Evolutionary conservation across 2,329 filamentous ascomycete species (phyloP), one percentile per base, ranked within the genome.

Genomic region (Arthrobotrys musiformis): DNA sequence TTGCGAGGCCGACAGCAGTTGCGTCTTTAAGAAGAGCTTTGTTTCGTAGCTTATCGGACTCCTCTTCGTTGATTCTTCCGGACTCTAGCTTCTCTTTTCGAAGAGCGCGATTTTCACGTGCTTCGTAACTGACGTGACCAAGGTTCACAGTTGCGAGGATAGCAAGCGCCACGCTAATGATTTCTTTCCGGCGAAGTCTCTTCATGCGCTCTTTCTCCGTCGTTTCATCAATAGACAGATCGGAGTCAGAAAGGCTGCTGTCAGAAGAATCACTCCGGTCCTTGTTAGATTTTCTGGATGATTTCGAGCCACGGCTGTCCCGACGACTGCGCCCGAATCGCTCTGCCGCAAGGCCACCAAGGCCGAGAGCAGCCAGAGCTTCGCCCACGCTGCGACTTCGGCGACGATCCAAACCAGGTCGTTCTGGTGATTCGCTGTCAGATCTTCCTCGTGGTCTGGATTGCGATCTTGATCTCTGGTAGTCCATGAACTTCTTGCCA

Each of bases 401-500:
- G 42, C 33, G 44, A 7, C 74, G 64, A 30, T 70, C 26, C 8
- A 77, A 15, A 5, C 66, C 73, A 24, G 73, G 73, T 35, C 73
- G 63, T 54, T 77, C 73, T 6, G 66, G 73, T 15, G 72, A 76
- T 40, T 52, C 60, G 28, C 44, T 61, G 2, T 64, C 58, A 5
- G 58, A 66, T 11, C 73, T 35, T 28, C 19, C 52, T 62, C 73
- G 58, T 6, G 64, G 64, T 15, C 58, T 50, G 2, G 73, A 77
- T n/a, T 77, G 73, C 11, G 73, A 77, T 17, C 66, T 62, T 0
- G 73, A 66, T 44, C 73, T 67, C 33, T 70, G 73, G 33, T 77
- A 77, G 35, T 77, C 73, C 0, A 77, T 44, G 58, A 77, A 77
- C 44, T 77, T 77, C 50, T 77, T 77, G 2, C 73, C 73, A 24